Evolutionary conservation across 2,329 filamentous ascomycete species (phyloP), one percentile per base, ranked within the genome.

Genomic region (Myriosclerotinia scirpicola): DNA sequence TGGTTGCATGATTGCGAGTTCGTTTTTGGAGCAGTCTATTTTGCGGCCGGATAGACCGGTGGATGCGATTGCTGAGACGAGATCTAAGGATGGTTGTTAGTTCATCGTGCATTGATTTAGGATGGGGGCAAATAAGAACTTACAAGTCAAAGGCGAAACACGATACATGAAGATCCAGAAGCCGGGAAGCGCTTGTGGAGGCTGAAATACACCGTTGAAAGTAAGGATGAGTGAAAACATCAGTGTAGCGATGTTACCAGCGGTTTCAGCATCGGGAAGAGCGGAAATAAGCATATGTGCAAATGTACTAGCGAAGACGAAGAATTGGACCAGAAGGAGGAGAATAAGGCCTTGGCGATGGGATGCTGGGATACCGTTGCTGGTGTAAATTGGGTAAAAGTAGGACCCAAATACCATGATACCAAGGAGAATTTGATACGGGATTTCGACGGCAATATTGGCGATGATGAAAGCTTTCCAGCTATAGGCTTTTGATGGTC

Each of bases 121-220:
- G 15, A 34, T 2, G 11, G 14, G 9, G 14, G 11, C 42, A 42
- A 17, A 53, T 7, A 15, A 15, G 30, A 59, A 65, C 73, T 71
- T 81, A 75, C 74, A 75, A 52, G 73, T 76, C 26, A 76, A 42
- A 55, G 75, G 75, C 7, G 89, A 92, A 61, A 93, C 80, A 50
- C 90, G 86, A 78, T 94, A 94, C 89, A 93, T 92, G 81, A 92
- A 93, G 72, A 90, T 88, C 90, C 91, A 94, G 82, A 93, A 93
- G 2, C 86, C 81, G 0, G 91, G 90, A 26, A 95, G 83, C 0
- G 79, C 77, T 3, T 80, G 77, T 0, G 89, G 88, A 7, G 81
- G 80, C 48, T 88, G 87, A 71, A 96, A 85, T 54, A 95, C 89
- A 82, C 90, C 83, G 74, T 88, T 91, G 83, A 93, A 94, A 72